Base-by-base conservation (phyloP, 2,329 filamentous ascomycete genomes). In the Penicillium vulpinum region DNA sequence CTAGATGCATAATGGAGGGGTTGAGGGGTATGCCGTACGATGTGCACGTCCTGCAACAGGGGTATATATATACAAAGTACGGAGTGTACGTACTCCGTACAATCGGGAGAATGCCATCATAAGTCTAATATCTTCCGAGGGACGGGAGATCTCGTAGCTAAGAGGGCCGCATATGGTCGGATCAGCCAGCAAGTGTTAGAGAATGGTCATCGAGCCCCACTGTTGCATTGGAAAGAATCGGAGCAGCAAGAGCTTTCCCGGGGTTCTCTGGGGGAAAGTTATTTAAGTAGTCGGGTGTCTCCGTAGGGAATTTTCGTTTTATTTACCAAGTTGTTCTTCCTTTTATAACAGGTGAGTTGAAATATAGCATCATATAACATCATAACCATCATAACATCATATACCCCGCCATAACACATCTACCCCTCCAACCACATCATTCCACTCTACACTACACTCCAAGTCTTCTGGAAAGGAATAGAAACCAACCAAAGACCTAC, bases 81-180 rank as follows among this genome's bases (percentile, higher is more conserved):
- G n/a, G n/a, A n/a, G n/a, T n/a, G n/a, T n/a, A n/a, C n/a, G n/a
- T n/a, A n/a, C n/a, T n/a, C n/a, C n/a, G 50, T 31, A 31, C 24
- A 36, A 38, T 54, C 39, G 43, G 31, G 15, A 2, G 39, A 47
- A 63, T 63, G 54, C 52, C 54, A 62, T 63, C 58, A 57, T 58
- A 39, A n/a, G 47, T 18, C 50, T 40, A 43, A 43, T 62, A 43
- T 62, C 60, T 68, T 62, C 72, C 73, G 73, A 74, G 67, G 67
- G 53, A 66, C 73, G 72, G 73, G 61, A 74, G 72, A 75, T 73
- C 67, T 75, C 73, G 73, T 69, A 70, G 56, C 57, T 51, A 61
- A 54, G 45, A 54, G 54, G 51, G 54, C 62, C 57, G 61, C 60
- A 65, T 61, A 62, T 58, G 67, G 63, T 66, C 61, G 63, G 67